Percentiles rank a stretch among this genome's conserved stretches.
phyloP scores from a whole-genome alignment of 345 rosid species.

The Brassica incana region DNA sequence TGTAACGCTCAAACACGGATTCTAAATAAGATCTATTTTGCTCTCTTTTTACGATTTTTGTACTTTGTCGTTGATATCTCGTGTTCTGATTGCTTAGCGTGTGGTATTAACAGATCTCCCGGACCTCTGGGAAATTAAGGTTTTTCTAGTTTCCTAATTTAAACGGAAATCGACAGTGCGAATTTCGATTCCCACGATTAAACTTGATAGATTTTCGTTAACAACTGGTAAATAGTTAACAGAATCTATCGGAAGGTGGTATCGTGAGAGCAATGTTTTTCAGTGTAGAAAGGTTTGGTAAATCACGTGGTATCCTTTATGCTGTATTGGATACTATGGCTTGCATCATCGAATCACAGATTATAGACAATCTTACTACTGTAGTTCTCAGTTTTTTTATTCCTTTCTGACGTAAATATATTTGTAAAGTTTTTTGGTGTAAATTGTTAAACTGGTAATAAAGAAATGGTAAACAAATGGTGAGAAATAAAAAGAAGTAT shows the following conservation, averaged over 20 bases:
- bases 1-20: too few relatives aligned
- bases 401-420: not conserved
- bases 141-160: too few relatives aligned
- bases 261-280: not conserved
- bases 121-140: too few relatives aligned
- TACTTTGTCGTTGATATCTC: too few relatives aligned
- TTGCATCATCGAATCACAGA: conserved; percentile 1
- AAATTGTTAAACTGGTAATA: not conserved
- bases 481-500: not conserved
- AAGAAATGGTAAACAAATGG: not conserved
- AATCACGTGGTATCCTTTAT: not conserved
- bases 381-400: not conserved
- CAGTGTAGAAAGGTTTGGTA: not conserved
- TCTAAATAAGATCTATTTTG: too few relatives aligned
- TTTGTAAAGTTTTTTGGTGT: not conserved
- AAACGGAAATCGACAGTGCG: too few relatives aligned
- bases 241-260: not conserved
- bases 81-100: too few relatives aligned
- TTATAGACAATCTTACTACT: not conserved
- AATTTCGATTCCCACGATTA: too few relatives aligned
- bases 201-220: not conserved
- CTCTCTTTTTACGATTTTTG: too few relatives aligned
- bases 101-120: too few relatives aligned
- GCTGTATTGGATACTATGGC: not conserved
- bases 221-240: not conserved